Conservation (phyloP, 371 early-diverging fungal species). For the Rhizopus delemar region DNA sequence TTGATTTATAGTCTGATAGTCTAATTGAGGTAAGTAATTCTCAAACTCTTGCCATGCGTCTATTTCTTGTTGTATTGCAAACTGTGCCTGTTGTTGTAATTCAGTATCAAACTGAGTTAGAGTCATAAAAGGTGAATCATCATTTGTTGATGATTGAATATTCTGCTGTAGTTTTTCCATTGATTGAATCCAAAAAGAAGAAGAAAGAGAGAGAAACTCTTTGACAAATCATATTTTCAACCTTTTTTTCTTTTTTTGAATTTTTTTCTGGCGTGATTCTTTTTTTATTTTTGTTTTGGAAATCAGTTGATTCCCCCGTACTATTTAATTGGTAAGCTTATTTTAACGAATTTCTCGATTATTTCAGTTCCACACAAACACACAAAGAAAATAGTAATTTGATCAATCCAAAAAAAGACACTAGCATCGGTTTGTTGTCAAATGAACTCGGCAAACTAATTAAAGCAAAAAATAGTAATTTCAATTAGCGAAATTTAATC, state of each 20-base stretch:
- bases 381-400: too few species aligned
- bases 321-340: neutral
- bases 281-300: neutral
- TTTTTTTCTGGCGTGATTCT: constrained; percentile 2
- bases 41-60: constrained; percentile 43
- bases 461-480: too few species aligned
- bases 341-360: neutral
- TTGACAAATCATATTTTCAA: neutral
- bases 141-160: neutral
- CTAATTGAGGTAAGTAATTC: constrained; percentile 31
- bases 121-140: constrained; percentile 15
- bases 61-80: constrained; percentile 34
- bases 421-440: too few species aligned
- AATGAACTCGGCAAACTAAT: too few species aligned
- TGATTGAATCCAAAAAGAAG: neutral
- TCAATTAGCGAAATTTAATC: too few species aligned
- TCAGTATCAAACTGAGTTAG: constrained; percentile 43
- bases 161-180: neutral
- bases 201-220: neutral
- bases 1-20: constrained; percentile 22
- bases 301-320: neutral
- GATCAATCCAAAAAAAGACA: too few species aligned
- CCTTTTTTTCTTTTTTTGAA: neutral
- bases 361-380: neutral
- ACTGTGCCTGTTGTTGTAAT: constrained; percentile 48